phyloP scores from a whole-genome alignment of 2,329 filamentous ascomycete species.

The Paracorniculantispora psalliotae region DNA sequence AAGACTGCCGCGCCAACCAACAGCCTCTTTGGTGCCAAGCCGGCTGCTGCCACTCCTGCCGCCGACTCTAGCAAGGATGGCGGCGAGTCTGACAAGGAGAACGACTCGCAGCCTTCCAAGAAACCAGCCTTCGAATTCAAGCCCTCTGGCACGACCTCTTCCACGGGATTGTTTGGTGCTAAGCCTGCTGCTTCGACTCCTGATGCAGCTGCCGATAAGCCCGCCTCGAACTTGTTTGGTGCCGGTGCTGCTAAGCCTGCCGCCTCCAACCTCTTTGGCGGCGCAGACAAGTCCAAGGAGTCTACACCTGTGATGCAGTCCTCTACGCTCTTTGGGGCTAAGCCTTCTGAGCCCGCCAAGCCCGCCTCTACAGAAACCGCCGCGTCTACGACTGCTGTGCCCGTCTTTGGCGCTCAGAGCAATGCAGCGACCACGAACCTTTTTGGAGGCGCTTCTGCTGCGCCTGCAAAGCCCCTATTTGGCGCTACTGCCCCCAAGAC shows the following conservation, averaged over 20 bases:
- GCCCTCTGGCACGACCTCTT: slow-evolving; percentile 21
- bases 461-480: slow-evolving; percentile 25
- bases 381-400: slow-evolving; percentile 17
- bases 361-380: slow-evolving; percentile 3
- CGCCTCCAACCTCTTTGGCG: slow-evolving; percentile 16
- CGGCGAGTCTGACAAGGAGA: slow-evolving; percentile 42
- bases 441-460: slow-evolving; percentile 26
- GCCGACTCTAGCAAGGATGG: slow-evolving; percentile 30
- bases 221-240: slow-evolving; percentile 23
- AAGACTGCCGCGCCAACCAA: slow-evolving; percentile 32
- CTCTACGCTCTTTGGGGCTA: slow-evolving; percentile 31
- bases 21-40: slow-evolving; percentile 33
- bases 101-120: slow-evolving; percentile 32
- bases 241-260: slow-evolving; percentile 21
- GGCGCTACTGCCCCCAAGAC: slow-evolving; percentile 22
- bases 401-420: slow-evolving; percentile 28
- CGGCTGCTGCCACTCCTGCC: slow-evolving; percentile 20
- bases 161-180: slow-evolving; percentile 24
- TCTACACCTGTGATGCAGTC: slow-evolving; percentile 24
- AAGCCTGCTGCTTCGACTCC: slow-evolving; percentile 27
- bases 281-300: slow-evolving; percentile 27
- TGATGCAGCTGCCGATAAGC: slow-evolving; percentile 25
- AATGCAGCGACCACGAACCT: slow-evolving; percentile 20
- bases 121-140: slow-evolving; percentile 30
- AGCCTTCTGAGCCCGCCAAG: slow-evolving; percentile 25